A percentile compares a stretch with the other conserved stretches of the same genome.
Conservation (phyloP, 305 asterid genomes). For the Rubia peregrina region DNA sequence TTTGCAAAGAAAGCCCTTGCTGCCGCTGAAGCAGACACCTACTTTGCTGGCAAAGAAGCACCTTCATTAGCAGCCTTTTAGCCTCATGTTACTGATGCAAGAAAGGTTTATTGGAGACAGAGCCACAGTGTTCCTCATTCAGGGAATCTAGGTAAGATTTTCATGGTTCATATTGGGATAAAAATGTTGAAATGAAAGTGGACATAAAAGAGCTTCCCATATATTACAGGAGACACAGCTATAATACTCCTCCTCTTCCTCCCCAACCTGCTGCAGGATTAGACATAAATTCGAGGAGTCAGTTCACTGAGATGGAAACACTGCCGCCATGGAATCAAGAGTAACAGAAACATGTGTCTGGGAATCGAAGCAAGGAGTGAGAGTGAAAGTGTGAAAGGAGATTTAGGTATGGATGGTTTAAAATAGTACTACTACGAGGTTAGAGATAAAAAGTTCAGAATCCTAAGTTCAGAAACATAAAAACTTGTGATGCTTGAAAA, state of each 20-base stretch:
- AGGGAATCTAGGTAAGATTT: conserved; percentile 32
- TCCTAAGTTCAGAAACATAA: conserved; percentile 34
- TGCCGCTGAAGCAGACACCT: conserved; percentile 83
- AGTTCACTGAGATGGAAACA: too few species aligned
- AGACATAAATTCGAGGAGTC: too few species aligned
- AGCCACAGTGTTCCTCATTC: conserved; percentile 25
- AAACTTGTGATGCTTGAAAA: too few species aligned
- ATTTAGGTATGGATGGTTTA: conserved; percentile 41
- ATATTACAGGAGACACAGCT: conserved; percentile 47
- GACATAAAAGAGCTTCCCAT: conserved; percentile 55
- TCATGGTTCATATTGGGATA: conserved; percentile 64
- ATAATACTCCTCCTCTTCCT: conserved; percentile 21
- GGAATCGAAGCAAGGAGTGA: conserved; percentile 19
- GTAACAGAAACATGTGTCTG: not conserved
- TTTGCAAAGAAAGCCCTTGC: conserved; percentile 64
- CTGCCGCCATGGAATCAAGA: too few species aligned
- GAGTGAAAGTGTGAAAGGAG: not conserved
- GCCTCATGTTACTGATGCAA: conserved; percentile 20
- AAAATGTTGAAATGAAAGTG: conserved; percentile 60
- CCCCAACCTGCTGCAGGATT: too few species aligned
- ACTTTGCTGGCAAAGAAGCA: conserved; percentile 39
- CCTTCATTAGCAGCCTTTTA: conserved; percentile 31
- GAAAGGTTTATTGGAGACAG: conserved; percentile 22
- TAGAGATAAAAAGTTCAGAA: conserved; percentile 42
- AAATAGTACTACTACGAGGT: conserved; percentile 40